phyloP scores from a whole-genome alignment of 2,329 filamentous ascomycete genomes.

The Fusarium sp. region DNA sequence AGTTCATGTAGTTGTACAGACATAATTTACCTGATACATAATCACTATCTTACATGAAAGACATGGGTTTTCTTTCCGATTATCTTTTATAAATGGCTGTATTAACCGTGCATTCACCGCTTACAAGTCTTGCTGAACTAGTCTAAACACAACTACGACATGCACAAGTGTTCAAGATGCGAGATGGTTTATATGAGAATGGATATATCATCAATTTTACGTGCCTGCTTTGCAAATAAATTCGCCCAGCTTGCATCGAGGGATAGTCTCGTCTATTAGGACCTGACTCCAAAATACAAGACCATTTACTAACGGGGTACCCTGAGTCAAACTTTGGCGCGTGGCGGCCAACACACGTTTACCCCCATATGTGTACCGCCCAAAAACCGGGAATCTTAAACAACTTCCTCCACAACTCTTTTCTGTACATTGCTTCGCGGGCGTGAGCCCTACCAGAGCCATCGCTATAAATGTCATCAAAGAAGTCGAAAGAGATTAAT shows the following conservation, averaged over 20 bases:
- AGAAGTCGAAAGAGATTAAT: slow-evolving; percentile 40
- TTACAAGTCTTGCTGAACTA: neutral
- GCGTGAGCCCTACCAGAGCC: slow-evolving; percentile 24
- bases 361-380: slow-evolving; percentile 37
- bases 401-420: slow-evolving; percentile 42
- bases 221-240: slow-evolving; percentile 46
- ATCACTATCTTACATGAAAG: neutral
- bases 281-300: slow-evolving; percentile 44
- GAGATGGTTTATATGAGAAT: slow-evolving; percentile 16
- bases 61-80: neutral
- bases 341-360: slow-evolving; percentile 41
- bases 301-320: slow-evolving; percentile 42
- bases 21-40: slow-evolving; percentile 7
- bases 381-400: slow-evolving; percentile 47
- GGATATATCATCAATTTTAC: slow-evolving; percentile 50
- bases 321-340: slow-evolving; percentile 41
- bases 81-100: neutral
- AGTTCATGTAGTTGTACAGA: slow-evolving; percentile 13
- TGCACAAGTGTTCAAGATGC: neutral
- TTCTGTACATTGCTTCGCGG: slow-evolving; percentile 33
- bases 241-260: slow-evolving; percentile 34
- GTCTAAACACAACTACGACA: neutral
- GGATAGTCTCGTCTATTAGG: slow-evolving; percentile 48
- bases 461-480: slow-evolving; percentile 34
- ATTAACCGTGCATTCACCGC: neutral